phyloP scores from a whole-genome alignment of 2,329 filamentous ascomycete species.

The Cytospora piceae region DNA sequence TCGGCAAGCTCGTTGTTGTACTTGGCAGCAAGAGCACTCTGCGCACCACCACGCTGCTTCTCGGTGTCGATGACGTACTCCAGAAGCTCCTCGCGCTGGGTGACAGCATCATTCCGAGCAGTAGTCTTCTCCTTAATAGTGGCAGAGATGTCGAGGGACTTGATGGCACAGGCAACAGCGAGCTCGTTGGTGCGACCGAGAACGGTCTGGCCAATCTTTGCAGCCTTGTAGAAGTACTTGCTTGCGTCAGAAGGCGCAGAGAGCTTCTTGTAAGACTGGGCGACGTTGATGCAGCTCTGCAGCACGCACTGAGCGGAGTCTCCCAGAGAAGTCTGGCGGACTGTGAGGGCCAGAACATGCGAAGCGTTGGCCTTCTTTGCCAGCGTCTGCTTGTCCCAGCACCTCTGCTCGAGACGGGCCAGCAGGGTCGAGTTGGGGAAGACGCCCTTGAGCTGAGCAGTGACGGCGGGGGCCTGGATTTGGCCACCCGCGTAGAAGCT shows the following conservation, averaged over 20 bases:
- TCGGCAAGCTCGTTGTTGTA: constrained; percentile 32
- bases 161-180: constrained; percentile 26
- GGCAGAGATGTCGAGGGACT: constrained; percentile 27
- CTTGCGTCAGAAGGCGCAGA: constrained; percentile 28
- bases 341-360: constrained; percentile 25
- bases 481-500: constrained; percentile 27
- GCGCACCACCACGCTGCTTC: constrained; percentile 30
- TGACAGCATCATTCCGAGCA: constrained; percentile 27
- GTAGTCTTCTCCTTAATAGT: constrained; percentile 27
- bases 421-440: constrained; percentile 31
- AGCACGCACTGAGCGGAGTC: constrained; percentile 28
- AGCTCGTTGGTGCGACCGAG: constrained; percentile 28
- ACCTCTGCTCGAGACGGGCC: constrained; percentile 29
- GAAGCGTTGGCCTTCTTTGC: constrained; percentile 25
- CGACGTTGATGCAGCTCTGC: constrained; percentile 29
- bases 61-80: constrained; percentile 31
- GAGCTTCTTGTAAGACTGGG: constrained; percentile 28
- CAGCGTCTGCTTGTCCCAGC: constrained; percentile 30
- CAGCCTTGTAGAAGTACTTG: constrained; percentile 30
- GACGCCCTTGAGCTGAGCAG: constrained; percentile 21
- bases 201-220: constrained; percentile 29
- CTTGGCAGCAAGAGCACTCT: constrained; percentile 28
- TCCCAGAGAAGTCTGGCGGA: constrained; percentile 24
- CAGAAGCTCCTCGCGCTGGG: constrained; percentile 31
- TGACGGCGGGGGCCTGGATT: constrained; percentile 21